Base-by-base conservation (phyloP, 192 early-diverging fungal species). In the Chytriomyces sp. region DNA sequence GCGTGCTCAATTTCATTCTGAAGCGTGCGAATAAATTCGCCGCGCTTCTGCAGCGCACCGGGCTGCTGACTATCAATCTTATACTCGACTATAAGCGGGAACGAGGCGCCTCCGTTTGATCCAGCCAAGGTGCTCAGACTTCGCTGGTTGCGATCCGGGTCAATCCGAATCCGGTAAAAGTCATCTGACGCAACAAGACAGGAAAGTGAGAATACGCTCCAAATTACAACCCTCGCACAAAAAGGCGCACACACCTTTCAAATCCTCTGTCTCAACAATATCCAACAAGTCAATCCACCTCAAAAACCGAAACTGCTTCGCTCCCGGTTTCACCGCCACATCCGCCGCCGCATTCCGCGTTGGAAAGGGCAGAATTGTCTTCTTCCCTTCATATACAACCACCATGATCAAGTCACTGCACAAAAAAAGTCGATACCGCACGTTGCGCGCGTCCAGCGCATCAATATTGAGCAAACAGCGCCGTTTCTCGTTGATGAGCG, bases 381-480 rank as follows among this genome's bases (percentile, higher is more conserved):
- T 59, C 30, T 72, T 77, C 6, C 36, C 41, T 32, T 54, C 70
- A 28, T 65, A 41, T 25, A 65, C 52, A 17, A 76, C 75, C 2
- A 85, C 74, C 79, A 85, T 80, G 40, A 85, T 31, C 37, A 83
- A 56, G 79, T 85, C 84, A 17, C 71, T 80, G 60, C 81, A 83
- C 40, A 85, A 52, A 59, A 80, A 75, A 25, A 85, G 53, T 55
- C 71, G 73, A 55, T 75, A 67, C 31, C 37, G 37, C 17, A 74
- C 62, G 26, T 69, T 70, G 4, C 66, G 37, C 0, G 44, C 30
- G 38, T 83, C 78, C 30, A 82, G 54, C 3, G 75, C 86, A 34
- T 88, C 86, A 30, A 78, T 74, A 10, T 70, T 58, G 10, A 82
- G n/a, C 33, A 88, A 66, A 30, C 84, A 72, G 39, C 84, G 75